phyloP scores from a whole-genome alignment of 2,329 filamentous ascomycete species.

The Diplodia intermedia region DNA sequence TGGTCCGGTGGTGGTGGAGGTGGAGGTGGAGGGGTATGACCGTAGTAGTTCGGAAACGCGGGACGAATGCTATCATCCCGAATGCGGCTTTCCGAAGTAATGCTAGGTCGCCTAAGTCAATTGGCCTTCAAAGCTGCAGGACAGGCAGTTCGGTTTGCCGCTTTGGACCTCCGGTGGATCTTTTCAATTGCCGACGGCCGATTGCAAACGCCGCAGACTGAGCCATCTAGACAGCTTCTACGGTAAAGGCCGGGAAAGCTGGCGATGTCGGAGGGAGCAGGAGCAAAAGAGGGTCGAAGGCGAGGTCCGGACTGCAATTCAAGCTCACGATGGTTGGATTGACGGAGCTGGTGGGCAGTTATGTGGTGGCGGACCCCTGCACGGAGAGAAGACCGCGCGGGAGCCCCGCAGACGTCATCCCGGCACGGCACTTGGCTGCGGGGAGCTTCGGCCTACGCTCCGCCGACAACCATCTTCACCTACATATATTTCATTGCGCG shows the following conservation, averaged over 20 bases:
- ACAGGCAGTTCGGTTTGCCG: background rate
- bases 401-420: slow-evolving; percentile 28
- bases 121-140: background rate
- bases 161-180: background rate
- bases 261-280: background rate
- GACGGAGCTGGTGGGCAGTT: slow-evolving; percentile 20
- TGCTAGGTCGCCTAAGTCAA: background rate
- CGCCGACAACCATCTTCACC: slow-evolving; percentile 1
- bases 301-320: background rate
- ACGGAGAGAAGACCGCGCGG: slow-evolving; percentile 23
- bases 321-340: slow-evolving; percentile 25
- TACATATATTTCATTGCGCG: slow-evolving; percentile 25
- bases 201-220: slow-evolving; percentile 3
- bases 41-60: background rate
- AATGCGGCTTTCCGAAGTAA: background rate
- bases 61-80: background rate
- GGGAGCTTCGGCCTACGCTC: slow-evolving; percentile 25
- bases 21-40: slow-evolving; percentile 5
- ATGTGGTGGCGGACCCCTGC: slow-evolving; percentile 11
- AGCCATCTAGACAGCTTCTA: too few species aligned
- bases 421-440: slow-evolving; percentile 5
- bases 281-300: background rate
- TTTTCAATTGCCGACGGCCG: slow-evolving; percentile 25
- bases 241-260: background rate
- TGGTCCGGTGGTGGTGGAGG: background rate